Conservation (phyloP, 225 moss, liverwort and hornwort genomes). For the Polytrichum commune region DNA sequence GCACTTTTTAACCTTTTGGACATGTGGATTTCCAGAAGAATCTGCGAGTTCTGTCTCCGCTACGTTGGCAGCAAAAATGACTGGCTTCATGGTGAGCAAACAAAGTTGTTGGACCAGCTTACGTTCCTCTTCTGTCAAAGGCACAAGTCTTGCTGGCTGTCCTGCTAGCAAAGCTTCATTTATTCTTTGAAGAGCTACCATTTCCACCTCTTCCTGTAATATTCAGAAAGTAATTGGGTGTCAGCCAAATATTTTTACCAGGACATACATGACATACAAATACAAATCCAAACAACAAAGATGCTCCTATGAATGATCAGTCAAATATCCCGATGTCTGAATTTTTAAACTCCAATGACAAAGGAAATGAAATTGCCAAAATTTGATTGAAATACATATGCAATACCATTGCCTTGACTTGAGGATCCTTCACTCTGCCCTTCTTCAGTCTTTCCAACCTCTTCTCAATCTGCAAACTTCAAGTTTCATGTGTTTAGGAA, state of each 20-base stretch:
- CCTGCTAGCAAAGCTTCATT: slow-evolving; percentile 84
- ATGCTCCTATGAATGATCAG: neutral
- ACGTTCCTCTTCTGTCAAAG: slow-evolving; percentile 74
- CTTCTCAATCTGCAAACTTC: slow-evolving; percentile 86
- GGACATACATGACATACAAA: neutral
- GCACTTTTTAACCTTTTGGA: slow-evolving; percentile 64
- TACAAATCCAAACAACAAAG: neutral
- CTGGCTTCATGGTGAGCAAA: slow-evolving; percentile 97
- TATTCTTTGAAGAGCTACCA: slow-evolving; percentile 62
- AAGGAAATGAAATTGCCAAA: too few relatives aligned
- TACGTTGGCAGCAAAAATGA: slow-evolving; percentile 95
- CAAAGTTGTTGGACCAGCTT: slow-evolving; percentile 76
- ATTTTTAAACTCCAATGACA: neutral
- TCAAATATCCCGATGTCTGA: too few relatives aligned
- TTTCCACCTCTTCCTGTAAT: slow-evolving; percentile 81
- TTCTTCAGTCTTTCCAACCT: slow-evolving; percentile 92
- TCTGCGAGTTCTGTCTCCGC: slow-evolving; percentile 85
- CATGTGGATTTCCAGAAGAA: slow-evolving; percentile 70
- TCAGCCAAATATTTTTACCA: too few relatives aligned
- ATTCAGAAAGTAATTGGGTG: neutral
- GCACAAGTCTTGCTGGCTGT: slow-evolving; percentile 77
- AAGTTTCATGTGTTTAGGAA: slow-evolving; percentile 11
- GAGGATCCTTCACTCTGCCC: slow-evolving; percentile 90
- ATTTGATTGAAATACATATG: too few relatives aligned
- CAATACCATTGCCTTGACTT: slow-evolving; percentile 75